A percentile compares a stretch with the other conserved stretches of the same genome.
phyloP scores from a whole-genome alignment of 1,284 basidiomycete genomes.

The Ganoderma resinaceum region DNA sequence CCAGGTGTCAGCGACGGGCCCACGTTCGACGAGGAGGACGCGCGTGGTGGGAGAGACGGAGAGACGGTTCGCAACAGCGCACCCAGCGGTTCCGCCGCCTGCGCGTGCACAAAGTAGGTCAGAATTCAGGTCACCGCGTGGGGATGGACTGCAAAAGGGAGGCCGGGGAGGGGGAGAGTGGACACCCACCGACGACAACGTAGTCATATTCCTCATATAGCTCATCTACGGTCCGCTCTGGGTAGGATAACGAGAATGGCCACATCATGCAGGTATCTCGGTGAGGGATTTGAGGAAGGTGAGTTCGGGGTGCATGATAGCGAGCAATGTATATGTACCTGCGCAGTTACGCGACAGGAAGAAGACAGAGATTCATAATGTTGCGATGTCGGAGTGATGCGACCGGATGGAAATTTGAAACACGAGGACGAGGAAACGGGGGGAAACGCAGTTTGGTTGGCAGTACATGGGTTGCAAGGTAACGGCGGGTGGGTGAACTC shows the following conservation, averaged over 20 bases:
- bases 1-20: constrained; percentile 43
- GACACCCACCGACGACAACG: constrained; percentile 32
- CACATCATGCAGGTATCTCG: constrained; percentile 15
- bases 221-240: constrained; percentile 19
- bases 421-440: not conserved
- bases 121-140: not conserved
- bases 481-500: not conserved
- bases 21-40: constrained; percentile 46
- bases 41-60: constrained; percentile 25
- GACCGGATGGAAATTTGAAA: not conserved
- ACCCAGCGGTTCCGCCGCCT: constrained; percentile 46
- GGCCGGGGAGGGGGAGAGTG: not conserved
- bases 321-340: not conserved
- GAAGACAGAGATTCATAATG: not conserved
- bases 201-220: constrained; percentile 33
- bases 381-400: not conserved
- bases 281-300: not conserved
- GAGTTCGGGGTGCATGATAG: not conserved
- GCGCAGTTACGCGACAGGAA: not conserved
- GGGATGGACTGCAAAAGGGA: not conserved
- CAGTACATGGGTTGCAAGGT: not conserved
- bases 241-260: constrained; percentile 23
- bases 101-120: not conserved
- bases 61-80: constrained; percentile 45
- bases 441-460: not conserved